phyloP scores from a whole-genome alignment of 1,139 yeast genomes.

The Sugiyamaella grinbergsii region DNA sequence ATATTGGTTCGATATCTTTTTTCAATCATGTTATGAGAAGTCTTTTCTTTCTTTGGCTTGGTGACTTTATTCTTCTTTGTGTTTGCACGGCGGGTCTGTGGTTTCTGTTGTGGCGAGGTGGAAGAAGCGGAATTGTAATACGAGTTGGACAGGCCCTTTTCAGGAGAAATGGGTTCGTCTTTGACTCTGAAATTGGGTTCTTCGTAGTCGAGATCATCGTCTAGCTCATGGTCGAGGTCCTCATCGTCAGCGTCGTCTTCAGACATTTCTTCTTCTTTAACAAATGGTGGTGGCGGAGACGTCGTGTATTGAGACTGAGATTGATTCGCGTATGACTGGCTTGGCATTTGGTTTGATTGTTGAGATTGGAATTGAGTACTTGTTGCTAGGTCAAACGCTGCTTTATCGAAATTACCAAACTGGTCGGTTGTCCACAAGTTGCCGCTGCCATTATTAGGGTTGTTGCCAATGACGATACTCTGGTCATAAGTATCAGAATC shows the following conservation, averaged over 20 bases:
- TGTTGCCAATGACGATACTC: constrained; percentile 5
- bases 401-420: constrained; percentile 13
- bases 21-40: constrained; percentile 80
- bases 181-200: constrained; percentile 14
- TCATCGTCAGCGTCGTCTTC: constrained; percentile 17
- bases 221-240: constrained; percentile 5
- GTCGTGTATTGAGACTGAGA: too few relatives aligned
- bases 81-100: constrained; percentile 21
- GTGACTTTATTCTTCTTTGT: constrained; percentile 35
- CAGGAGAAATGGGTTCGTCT: constrained; percentile 15
- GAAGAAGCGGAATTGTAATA: constrained; percentile 1
- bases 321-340: too few relatives aligned
- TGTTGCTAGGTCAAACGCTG: too few relatives aligned
- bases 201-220: constrained; percentile 12
- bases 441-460: background rate
- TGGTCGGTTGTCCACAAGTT: constrained; percentile 17
- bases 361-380: constrained; percentile 3
- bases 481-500: constrained; percentile 15
- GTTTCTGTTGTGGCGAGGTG: constrained; percentile 10
- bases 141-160: background rate
- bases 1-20: constrained; percentile 77
- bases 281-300: background rate
- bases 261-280: constrained; percentile 13
- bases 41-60: constrained; percentile 51
- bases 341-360: background rate